phyloP scores from a whole-genome alignment of 129 eudicot genomes.

The Chrysanthemum makinoi region DNA sequence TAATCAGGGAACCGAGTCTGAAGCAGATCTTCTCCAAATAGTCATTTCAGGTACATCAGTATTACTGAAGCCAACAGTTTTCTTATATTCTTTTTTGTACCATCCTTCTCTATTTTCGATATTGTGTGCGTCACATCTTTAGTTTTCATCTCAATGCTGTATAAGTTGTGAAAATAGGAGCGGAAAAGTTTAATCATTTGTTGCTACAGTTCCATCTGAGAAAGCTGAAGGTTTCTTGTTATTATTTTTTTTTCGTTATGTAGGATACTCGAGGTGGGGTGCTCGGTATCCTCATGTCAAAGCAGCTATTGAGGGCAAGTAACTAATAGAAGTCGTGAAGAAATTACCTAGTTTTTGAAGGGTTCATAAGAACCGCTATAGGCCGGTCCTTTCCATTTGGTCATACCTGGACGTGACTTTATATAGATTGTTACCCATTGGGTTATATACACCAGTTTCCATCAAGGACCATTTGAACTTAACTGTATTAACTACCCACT shows the following conservation, averaged over 20 bases:
- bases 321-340: neutral
- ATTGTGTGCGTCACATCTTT: neutral
- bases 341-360: too few species aligned
- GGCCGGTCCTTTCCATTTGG: too few species aligned
- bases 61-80: neutral
- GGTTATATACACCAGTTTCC: too few species aligned
- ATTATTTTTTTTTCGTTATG: constrained; percentile 5
- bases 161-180: too few species aligned
- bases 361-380: too few species aligned
- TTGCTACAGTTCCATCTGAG: neutral
- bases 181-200: too few species aligned
- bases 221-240: neutral
- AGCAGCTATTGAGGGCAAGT: constrained; percentile 48
- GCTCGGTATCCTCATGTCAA: constrained; percentile 59
- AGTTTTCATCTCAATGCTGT: too few species aligned
- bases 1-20: constrained; percentile 46
- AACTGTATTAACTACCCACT: too few species aligned
- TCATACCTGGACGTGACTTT: too few species aligned
- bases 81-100: neutral
- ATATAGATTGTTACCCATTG: too few species aligned
- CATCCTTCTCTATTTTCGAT: neutral
- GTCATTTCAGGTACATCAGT: constrained; percentile 47
- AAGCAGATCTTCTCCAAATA: constrained; percentile 72
- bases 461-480: too few species aligned
- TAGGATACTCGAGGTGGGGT: constrained; percentile 81